Evolutionary conservation across 371 early-diverging fungal genomes (phyloP).

Genomic region (Zancudomyces culisetae): DNA sequence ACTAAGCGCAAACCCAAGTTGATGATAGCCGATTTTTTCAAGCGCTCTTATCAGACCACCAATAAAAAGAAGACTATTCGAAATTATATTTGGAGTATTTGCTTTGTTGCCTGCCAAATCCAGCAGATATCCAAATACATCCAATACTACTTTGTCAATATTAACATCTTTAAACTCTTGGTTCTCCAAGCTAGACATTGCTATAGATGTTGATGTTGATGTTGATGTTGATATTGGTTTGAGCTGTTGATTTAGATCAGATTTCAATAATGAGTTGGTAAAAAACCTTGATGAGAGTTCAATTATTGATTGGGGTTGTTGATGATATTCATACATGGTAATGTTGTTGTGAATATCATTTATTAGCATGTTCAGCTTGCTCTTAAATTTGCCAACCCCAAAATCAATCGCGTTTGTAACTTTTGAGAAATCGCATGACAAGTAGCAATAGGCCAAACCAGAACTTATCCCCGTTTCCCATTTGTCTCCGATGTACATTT

Average conservation of each 20-base stretch:
- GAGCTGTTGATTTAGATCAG: too few species aligned
- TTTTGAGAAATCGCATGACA: not conserved
- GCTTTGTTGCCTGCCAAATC: not conserved
- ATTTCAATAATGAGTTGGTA: not conserved
- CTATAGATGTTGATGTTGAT: not conserved
- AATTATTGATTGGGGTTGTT: not conserved
- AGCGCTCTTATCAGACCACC: not conserved
- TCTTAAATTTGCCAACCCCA: not conserved
- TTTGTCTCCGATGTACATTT: too few species aligned
- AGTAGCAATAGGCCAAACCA: not conserved
- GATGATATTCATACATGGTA: not conserved
- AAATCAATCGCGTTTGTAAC: not conserved
- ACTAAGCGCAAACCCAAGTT: conserved; percentile 2
- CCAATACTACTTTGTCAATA: too few species aligned
- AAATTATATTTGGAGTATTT: not conserved
- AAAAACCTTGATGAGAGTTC: not conserved
- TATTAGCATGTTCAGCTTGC: not conserved
- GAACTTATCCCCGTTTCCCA: not conserved
- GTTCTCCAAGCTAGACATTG: too few species aligned
- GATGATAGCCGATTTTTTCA: not conserved
- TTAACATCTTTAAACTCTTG: too few species aligned
- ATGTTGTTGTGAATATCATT: not conserved
- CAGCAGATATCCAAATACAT: not conserved
- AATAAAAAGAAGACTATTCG: not conserved
- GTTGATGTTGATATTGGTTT: not conserved